Percentiles rank a stretch among this genome's conserved stretches.
Conservation (phyloP, 768 basidiomycete species). For the Phylloporus scabripes region DNA sequence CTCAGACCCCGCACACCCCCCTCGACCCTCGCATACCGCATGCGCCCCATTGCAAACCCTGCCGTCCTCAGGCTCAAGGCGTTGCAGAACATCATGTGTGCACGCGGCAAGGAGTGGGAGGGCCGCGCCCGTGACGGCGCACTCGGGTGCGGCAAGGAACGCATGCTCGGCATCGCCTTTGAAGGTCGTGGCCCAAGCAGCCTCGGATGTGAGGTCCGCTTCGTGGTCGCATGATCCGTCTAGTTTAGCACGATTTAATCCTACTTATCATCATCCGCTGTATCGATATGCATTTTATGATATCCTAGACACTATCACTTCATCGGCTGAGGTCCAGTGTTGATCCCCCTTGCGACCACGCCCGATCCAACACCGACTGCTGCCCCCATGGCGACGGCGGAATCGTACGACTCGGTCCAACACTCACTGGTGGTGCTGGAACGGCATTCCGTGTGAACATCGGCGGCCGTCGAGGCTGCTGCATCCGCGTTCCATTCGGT, state of each 20-base stretch:
- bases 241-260: slow-evolving; percentile 28
- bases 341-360: slow-evolving; percentile 39
- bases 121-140: slow-evolving; percentile 44
- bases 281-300: slow-evolving; percentile 27
- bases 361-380: slow-evolving; percentile 37
- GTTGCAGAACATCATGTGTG: slow-evolving; percentile 49
- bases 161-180: slow-evolving; percentile 52
- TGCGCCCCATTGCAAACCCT: slow-evolving; percentile 58
- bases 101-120: slow-evolving; percentile 42
- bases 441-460: slow-evolving; percentile 43
- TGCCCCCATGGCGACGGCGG: slow-evolving; percentile 38
- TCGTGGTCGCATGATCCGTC: slow-evolving; percentile 24
- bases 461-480: slow-evolving; percentile 49
- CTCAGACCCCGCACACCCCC: slow-evolving; percentile 36
- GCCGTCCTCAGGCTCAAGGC: slow-evolving; percentile 54
- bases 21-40: slow-evolving; percentile 36
- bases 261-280: slow-evolving; percentile 20
- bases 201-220: slow-evolving; percentile 39
- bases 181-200: slow-evolving; percentile 56
- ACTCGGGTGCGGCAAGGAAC: slow-evolving; percentile 52
- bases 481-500: slow-evolving; percentile 48
- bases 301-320: too few relatives aligned
- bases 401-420: slow-evolving; percentile 35
- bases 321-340: slow-evolving; percentile 37
- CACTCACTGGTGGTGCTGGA: slow-evolving; percentile 32